Evolutionary conservation across 163 green algal species (phyloP).

Genomic region (Coccomyxa subellipsoidea): DNA sequence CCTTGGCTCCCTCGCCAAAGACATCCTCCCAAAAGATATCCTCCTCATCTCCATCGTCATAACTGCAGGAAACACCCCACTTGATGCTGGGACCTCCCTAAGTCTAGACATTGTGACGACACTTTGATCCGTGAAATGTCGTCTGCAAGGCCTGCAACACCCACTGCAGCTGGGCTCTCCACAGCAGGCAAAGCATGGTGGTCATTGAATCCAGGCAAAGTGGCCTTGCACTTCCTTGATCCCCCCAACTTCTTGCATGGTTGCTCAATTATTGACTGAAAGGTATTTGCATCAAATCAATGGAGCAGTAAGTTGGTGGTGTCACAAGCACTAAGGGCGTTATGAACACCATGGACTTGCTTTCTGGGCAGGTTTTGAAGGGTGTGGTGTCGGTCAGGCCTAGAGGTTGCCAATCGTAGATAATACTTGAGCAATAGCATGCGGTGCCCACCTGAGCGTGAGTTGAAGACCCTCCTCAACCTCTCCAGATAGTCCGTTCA

Average conservation of each 20-base stretch:
- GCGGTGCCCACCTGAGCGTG: background rate
- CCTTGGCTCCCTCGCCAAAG: background rate
- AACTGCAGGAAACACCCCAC: background rate
- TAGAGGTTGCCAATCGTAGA: background rate
- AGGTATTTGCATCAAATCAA: too few species aligned
- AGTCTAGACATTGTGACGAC: too few species aligned
- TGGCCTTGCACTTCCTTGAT: background rate
- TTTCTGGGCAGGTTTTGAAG: too few species aligned
- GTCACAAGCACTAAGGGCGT: too few species aligned
- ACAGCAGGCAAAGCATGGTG: background rate
- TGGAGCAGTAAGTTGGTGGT: too few species aligned
- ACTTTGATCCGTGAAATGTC: too few species aligned
- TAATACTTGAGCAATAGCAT: background rate
- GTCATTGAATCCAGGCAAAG: background rate
- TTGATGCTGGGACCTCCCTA: too few species aligned
- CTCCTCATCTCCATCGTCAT: background rate
- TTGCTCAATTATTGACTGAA: too few species aligned
- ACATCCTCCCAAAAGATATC: background rate
- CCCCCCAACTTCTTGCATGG: too few species aligned
- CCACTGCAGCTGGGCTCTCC: background rate
- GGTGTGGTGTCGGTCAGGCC: background rate
- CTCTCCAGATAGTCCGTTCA: background rate
- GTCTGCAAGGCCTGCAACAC: background rate
- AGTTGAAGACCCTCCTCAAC: background rate
- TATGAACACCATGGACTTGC: too few species aligned